Base-by-base conservation (phyloP, 768 basidiomycete species). In the Russula olivacea region DNA sequence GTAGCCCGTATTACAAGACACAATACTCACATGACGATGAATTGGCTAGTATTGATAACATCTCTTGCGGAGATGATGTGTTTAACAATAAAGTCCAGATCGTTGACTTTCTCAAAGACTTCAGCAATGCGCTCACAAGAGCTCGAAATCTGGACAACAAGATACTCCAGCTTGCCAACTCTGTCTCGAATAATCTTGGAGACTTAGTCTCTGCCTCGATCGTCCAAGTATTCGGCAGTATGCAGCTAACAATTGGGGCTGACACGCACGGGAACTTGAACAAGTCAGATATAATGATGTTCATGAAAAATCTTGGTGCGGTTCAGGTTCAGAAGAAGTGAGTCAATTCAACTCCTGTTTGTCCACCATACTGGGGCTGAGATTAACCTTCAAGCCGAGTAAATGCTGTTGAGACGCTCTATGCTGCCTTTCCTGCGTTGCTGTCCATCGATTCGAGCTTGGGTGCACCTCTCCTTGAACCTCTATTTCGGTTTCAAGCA, bases 321-420 rank as follows among this genome's bases (percentile, higher is more conserved):
- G 8, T 0, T 25, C 25, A 3, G 3, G 8, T 0, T 25, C 25
- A 3, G 3, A 10, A 45, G 81, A 75, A 81, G 83, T 80, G 67
- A 45, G 58, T 55, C 51, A 25, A 21, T 40, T 5, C 10, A 4
- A 17, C 38, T 25, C 48, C 8, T 17, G 8, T 34, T 50, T 59
- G 25, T 63, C 38, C 41, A 12, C 52, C 4, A 17, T 19, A 45
- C 21, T 53, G 49, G n/a, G 28, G 47, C 32, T 57, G 9, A 23
- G 50, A 49, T 54, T 36, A 54, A 14, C 56, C 19, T 41, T 48
- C 38, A 14, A 66, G 50, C 32, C 58, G 64, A 28, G 76, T 74
- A 8, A 82, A 79, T 66, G 77, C 84, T 0, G 81, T 85, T 10
- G 84, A 87, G 61, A 81, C 83, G 23, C 74, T 81, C 28, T 81